These are phyloP conservation scores for Albifimbria verrucaria DNA, from an alignment of 2,329 filamentous ascomycete genomes.

Conservation along the genomic window DNA sequence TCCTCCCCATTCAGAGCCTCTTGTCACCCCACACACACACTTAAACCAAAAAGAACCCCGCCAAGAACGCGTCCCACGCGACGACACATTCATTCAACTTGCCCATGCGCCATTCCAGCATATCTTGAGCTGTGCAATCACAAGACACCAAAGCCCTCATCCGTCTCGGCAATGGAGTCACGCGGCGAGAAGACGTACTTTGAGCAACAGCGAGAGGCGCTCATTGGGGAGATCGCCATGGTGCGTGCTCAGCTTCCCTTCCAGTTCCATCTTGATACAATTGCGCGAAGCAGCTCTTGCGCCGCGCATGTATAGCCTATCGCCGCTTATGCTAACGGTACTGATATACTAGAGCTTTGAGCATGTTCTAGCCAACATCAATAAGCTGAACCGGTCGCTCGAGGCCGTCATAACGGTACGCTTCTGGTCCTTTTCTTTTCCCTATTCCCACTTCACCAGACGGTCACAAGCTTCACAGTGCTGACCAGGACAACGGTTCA, in stretches of 20 bases:
- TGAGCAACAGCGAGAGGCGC: constrained; percentile 69
- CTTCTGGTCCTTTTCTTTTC: constrained; percentile 6
- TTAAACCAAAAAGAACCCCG: background rate
- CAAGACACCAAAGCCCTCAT: constrained; percentile 28
- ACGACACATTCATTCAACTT: background rate
- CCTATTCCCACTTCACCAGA: constrained; percentile 48
- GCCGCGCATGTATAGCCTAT: background rate
- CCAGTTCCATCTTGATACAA: no score
- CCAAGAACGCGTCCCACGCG: background rate
- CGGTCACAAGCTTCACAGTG: constrained; percentile 74
- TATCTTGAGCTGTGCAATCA: background rate
- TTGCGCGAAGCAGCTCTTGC: background rate
- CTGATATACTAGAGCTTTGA: constrained; percentile 63
- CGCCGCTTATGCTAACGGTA: constrained; percentile 2
- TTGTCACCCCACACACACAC: background rate
- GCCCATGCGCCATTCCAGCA: no score
- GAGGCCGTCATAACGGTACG: constrained; percentile 85
- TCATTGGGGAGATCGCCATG: constrained; percentile 70
- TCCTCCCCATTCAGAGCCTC: no score
- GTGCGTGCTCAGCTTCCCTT: no score
- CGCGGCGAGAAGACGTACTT: constrained; percentile 59
- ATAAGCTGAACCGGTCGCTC: constrained; percentile 87
- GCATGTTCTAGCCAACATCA: constrained; percentile 91
- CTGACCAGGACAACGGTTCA: no score
- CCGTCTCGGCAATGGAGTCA: constrained; percentile 24